Percentiles rank a stretch among this genome's conserved stretches.
Conservation (phyloP, 805 yeast genomes). For the Blastobotrys attinorum region DNA sequence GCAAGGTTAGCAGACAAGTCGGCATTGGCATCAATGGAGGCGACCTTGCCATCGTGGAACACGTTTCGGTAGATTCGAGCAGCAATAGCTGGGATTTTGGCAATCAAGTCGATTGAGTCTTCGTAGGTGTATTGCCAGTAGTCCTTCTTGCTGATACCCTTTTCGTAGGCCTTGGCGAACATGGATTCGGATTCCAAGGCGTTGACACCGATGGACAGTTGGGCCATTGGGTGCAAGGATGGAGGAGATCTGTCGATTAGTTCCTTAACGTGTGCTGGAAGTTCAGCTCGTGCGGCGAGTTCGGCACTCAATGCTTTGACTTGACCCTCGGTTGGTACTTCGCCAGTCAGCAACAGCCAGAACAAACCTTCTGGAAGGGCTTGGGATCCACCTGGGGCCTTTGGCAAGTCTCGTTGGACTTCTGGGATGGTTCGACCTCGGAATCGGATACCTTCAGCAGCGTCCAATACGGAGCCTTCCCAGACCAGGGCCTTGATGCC, state of each 20-base stretch:
- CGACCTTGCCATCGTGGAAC: constrained; percentile 47
- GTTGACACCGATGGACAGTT: constrained; percentile 65
- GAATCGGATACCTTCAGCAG: constrained; percentile 80
- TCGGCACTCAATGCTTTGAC: constrained; percentile 49
- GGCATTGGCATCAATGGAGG: constrained; percentile 42
- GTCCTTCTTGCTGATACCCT: constrained; percentile 58
- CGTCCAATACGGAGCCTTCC: constrained; percentile 84
- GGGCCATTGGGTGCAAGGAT: constrained; percentile 78
- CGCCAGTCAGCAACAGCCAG: constrained; percentile 72
- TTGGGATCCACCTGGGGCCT: constrained; percentile 59
- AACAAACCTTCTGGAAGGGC: constrained; percentile 60
- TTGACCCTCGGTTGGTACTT: constrained; percentile 56
- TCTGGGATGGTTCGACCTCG: constrained; percentile 81
- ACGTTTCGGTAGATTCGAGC: constrained; percentile 66
- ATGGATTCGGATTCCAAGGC: constrained; percentile 64
- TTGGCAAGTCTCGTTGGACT: constrained; percentile 64
- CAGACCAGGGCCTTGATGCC: constrained; percentile 80
- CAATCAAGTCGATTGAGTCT: constrained; percentile 60
- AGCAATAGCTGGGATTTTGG: constrained; percentile 66
- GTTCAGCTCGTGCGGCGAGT: constrained; percentile 54
- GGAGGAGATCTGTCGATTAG: constrained; percentile 57
- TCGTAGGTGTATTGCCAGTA: constrained; percentile 74
- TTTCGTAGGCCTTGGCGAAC: constrained; percentile 65
- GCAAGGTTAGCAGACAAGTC: constrained; percentile 75
- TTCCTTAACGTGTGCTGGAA: constrained; percentile 57